Conservation (phyloP, 495 filamentous ascomycete genomes). For the Chaetomium tenue region DNA sequence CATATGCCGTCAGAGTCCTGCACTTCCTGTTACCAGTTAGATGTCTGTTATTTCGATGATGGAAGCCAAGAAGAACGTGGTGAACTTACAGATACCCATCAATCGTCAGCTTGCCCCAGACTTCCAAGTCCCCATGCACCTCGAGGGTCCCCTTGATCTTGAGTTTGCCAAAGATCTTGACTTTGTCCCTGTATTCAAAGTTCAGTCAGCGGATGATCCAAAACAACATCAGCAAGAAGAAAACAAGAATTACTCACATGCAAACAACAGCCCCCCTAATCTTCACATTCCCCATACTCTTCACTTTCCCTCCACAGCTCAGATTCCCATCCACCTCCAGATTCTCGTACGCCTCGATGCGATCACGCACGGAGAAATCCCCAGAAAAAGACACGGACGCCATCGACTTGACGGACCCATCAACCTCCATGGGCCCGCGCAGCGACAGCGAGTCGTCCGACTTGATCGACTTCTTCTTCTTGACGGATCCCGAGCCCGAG, state of each 20-base stretch:
- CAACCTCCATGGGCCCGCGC: conserved; percentile 40
- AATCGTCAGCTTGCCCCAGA: conserved; percentile 40
- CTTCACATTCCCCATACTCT: conserved; percentile 43
- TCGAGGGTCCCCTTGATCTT: conserved; percentile 39
- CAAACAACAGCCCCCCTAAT: conserved; percentile 29
- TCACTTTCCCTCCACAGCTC: conserved; percentile 39
- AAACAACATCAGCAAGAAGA: not conserved
- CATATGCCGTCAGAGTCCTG: conserved; percentile 39
- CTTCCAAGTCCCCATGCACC: conserved; percentile 38
- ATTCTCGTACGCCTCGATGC: conserved; percentile 44
- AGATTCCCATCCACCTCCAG: conserved; percentile 37
- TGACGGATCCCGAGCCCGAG: conserved; percentile 7
- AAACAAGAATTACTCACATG: conserved; percentile 20
- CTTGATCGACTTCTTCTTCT: conserved; percentile 37
- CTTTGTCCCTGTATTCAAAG: conserved; percentile 33
- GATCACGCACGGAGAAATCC: conserved; percentile 36
- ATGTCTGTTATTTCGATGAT: not conserved
- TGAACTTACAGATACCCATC: conserved; percentile 41
- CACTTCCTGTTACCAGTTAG: conserved; percentile 33
- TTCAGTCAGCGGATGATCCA: not conserved
- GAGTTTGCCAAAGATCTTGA: conserved; percentile 45
- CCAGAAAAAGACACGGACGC: conserved; percentile 34
- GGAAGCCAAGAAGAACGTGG: not conserved
- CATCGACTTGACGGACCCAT: conserved; percentile 43
- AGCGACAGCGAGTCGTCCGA: conserved; percentile 35